Base-by-base conservation (phyloP, 2,329 filamentous ascomycete genomes). In the Acephala macrosclerotiorum region DNA sequence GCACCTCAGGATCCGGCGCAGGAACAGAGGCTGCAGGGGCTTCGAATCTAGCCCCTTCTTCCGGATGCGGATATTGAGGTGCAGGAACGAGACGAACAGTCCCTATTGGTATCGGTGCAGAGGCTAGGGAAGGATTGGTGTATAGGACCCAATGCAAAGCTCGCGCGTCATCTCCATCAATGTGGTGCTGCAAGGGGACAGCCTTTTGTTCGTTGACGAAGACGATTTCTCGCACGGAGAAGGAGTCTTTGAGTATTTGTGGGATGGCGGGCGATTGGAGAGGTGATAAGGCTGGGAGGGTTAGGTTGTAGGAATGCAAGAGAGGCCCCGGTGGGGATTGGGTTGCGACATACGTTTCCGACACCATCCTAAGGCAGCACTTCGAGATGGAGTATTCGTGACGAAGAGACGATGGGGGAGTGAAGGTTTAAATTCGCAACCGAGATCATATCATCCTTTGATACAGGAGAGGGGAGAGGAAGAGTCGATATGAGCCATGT, bases 161-260 rank as follows among this genome's bases (percentile, higher is more conserved):
- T 26, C 91, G 86, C 0, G 84, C 73, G 77, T 97, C 94, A 75
- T 97, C 93, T 1, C 83, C 80, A 80, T 97, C 94, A 70, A 93
- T 83, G 77, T 97, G 93, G 70, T 87, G 85, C 53, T 90, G 87
- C 0, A 87, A 78, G 0, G 84, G 81, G 22, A 87, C 80, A 0
- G 79, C 73, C 1, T 47, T 45, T 72, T 89, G 87, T 72, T 89
- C 87, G 2, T 79, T 36, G 33, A 89, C 83, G 72, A 89, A 90
- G 63, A 90, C 87, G 14, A 75, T 73, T 66, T 86, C 80, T 36
- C 89, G 87, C 51, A 90, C 83, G 51, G 79, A 75, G 85, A 90
- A 88, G 72, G 86, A 85, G 69, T 89, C 85, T 58, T 84, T 78
- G 77, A 92, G 91, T 36, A 81, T 70, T 22, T 76, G 71, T 0